Base-by-base conservation (phyloP, 192 early-diverging fungal genomes). In the Spizellomyces sp. region DNA sequence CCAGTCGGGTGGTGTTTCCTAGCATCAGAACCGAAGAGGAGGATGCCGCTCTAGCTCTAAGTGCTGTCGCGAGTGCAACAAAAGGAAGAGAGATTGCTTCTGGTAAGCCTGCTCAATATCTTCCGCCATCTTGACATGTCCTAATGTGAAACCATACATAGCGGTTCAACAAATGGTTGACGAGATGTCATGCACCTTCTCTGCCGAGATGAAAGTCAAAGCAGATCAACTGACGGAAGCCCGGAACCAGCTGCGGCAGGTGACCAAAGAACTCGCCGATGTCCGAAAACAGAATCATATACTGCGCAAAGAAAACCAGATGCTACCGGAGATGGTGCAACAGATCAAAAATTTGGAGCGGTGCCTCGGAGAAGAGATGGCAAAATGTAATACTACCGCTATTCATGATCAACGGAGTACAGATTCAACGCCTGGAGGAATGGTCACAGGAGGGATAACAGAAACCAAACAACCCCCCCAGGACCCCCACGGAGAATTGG, bases 231-330 rank as follows among this genome's bases (percentile, higher is more conserved):
- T 85, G 41, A 62, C 45, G 17, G 75, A 75, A 22, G 60, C 75
- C 9, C 76, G 74, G 42, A 60, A 44, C 6, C 71, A 83, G 56
- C 58, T 87, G 44, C 47, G 69, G 12, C 48, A 75, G 6, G 67
- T 88, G 27, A 66, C 82, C 0, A 5, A 58, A 21, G 77, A 86
- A 62, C 54, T 86, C 6, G 64, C 83, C 0, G 74, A 84, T 15
- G 58, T 77, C 21, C 67, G 79, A 8, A 65, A 69, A 9, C 52
- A 73, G 48, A 83, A 79, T 56, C 48, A 79, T 43, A 17, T 55
- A 8, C 66, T 83, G n/a, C 64, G 74, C 17, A 45, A 19, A 22
- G 70, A 87, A 67, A 78, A 64, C 54, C 15, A 41, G 44, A 14
- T 58, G 45, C 52, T 87, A 44, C 83, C 85, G 9, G 79, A 84